A percentile compares a stretch with the other conserved stretches of the same genome.
phyloP scores from a whole-genome alignment of 768 basidiomycete species.

The Rhodotorula kratochvilovae region DNA sequence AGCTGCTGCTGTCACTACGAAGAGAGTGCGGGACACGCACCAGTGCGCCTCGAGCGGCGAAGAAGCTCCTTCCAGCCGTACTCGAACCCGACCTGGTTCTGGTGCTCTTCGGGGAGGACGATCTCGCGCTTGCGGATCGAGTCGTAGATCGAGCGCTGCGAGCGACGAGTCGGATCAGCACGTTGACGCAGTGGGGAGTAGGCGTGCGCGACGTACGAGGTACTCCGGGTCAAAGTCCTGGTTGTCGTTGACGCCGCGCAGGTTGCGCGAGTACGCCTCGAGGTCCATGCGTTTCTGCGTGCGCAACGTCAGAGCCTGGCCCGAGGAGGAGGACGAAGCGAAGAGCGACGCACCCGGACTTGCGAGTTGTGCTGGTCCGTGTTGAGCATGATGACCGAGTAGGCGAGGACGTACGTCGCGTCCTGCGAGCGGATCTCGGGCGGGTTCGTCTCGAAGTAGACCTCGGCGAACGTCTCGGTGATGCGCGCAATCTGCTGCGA shows the following conservation, averaged over 20 bases:
- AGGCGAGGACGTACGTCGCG: constrained; percentile 87
- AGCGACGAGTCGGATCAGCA: too few species aligned
- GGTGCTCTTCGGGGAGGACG: constrained; percentile 95
- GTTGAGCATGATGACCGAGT: constrained; percentile 96
- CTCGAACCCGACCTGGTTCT: constrained; percentile 92
- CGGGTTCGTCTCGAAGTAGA: constrained; percentile 79
- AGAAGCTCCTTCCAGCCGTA: constrained; percentile 98
- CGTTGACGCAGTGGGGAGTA: constrained; percentile 9
- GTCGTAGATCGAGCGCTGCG: constrained; percentile 81
- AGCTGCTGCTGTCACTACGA: too few species aligned
- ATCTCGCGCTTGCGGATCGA: constrained; percentile 92
- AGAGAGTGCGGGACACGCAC: constrained; percentile 5
- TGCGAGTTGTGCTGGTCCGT: constrained; percentile 95
- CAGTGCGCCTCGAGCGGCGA: constrained; percentile 60
- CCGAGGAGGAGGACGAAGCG: not conserved
- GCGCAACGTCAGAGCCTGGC: not conserved
- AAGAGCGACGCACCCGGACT: constrained; percentile 26
- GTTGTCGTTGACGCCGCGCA: constrained; percentile 85
- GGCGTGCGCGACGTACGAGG: constrained; percentile 57
- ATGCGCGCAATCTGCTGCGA: constrained; percentile 88
- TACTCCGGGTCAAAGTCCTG: constrained; percentile 78
- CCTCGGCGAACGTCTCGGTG: constrained; percentile 87
- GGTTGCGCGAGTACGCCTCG: constrained; percentile 86
- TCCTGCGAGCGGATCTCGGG: constrained; percentile 85
- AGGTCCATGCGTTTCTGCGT: constrained; percentile 88